Conservation (phyloP, 768 basidiomycete species). For the Leccinum longicurvipes region DNA sequence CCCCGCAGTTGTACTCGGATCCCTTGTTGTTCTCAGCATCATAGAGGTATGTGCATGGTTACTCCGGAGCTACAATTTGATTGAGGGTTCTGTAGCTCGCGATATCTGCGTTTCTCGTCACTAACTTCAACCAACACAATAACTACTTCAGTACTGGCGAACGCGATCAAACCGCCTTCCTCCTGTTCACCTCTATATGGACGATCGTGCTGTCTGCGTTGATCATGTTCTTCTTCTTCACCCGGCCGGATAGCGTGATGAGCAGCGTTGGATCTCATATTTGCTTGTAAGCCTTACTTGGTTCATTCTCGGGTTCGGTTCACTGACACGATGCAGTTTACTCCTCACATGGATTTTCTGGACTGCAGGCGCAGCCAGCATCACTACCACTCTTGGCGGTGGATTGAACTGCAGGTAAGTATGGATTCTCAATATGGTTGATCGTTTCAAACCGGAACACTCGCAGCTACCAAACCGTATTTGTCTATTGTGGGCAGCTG, state of each 20-base stretch:
- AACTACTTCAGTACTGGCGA: constrained; percentile 47
- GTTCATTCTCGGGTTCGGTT: neutral
- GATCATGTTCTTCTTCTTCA: constrained; percentile 54
- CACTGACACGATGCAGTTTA: constrained; percentile 42
- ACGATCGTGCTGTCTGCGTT: constrained; percentile 54
- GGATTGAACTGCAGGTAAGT: constrained; percentile 65
- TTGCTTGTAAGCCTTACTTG: constrained; percentile 47
- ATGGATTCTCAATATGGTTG: neutral
- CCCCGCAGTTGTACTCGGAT: constrained; percentile 52
- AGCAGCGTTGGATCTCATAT: constrained; percentile 64
- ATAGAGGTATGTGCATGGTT: constrained; percentile 49
- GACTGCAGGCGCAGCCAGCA: constrained; percentile 68
- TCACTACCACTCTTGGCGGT: constrained; percentile 65
- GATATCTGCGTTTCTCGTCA: constrained; percentile 69
- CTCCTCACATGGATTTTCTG: constrained; percentile 74
- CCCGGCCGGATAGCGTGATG: constrained; percentile 44
- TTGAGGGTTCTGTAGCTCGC: constrained; percentile 43
- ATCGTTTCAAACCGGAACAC: neutral
- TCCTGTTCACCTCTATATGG: constrained; percentile 72
- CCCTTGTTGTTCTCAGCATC: constrained; percentile 52
- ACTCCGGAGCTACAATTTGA: neutral
- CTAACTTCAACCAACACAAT: constrained; percentile 55
- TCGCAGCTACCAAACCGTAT: constrained; percentile 38
- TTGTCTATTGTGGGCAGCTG: constrained; percentile 70
- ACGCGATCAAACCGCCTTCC: constrained; percentile 62